Conservation (phyloP, 2,329 filamentous ascomycete genomes). For the Beauveria brongniartii region DNA sequence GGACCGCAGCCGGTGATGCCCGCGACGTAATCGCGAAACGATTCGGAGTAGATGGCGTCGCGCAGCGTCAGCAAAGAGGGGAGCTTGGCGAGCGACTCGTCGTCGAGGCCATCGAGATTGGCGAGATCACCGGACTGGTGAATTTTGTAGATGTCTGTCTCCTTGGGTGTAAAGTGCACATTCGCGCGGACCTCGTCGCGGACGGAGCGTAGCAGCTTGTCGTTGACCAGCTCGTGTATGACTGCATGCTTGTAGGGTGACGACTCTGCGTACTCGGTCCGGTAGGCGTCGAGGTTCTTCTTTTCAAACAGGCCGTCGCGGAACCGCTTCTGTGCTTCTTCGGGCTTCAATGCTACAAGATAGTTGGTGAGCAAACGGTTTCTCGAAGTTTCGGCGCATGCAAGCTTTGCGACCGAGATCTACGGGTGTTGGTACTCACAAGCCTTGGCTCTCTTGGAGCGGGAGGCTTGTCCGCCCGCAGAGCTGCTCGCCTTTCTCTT, state of each 20-base stretch:
- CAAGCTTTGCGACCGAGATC: not conserved
- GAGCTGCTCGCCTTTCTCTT: conserved; percentile 10
- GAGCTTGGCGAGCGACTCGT: conserved; percentile 74
- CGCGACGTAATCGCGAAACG: conserved; percentile 84
- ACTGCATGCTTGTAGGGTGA: conserved; percentile 85
- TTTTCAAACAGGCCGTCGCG: conserved; percentile 58
- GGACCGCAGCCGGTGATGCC: conserved; percentile 78
- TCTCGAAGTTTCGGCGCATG: not conserved
- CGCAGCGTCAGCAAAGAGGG: conserved; percentile 87
- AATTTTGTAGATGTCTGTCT: conserved; percentile 99
- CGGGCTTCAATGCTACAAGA: conserved; percentile 34
- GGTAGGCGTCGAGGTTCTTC: conserved; percentile 50
- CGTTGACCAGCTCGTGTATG: conserved; percentile 72
- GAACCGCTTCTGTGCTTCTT: conserved; percentile 52
- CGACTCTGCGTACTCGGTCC: conserved; percentile 53
- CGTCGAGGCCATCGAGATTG: conserved; percentile 89
- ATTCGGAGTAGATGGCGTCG: conserved; percentile 84
- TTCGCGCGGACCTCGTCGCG: conserved; percentile 83
- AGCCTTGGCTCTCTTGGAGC: conserved; percentile 3
- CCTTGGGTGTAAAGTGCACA: conserved; percentile 93
- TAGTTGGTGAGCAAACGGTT: not conserved
- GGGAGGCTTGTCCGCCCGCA: not conserved
- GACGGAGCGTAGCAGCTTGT: conserved; percentile 73
- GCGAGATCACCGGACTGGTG: conserved; percentile 97
- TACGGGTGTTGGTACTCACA: not conserved